Evolutionary conservation across 352 stramenopile species (phyloP).

Genomic region (Globisporangium polare): DNA sequence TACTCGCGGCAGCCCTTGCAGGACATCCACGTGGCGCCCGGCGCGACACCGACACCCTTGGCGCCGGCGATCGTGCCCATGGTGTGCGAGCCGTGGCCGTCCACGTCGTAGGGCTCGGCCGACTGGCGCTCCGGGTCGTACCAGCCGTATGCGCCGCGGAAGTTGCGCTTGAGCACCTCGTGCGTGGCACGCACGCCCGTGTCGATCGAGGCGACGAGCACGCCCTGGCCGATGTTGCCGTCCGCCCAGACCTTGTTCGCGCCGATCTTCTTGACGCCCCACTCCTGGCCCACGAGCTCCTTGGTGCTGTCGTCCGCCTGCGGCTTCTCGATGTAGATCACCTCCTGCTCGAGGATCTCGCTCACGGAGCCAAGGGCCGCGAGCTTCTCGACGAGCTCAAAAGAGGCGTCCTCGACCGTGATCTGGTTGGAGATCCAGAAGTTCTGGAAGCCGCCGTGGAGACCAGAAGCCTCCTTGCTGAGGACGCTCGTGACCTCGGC

Average conservation of each 20-base stretch:
- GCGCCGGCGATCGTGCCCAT: conserved; percentile 17
- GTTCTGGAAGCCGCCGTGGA: background rate
- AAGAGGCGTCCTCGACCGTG: background rate
- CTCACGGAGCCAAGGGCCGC: too few relatives aligned
- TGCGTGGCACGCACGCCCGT: conserved; percentile 3
- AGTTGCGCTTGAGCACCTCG: conserved; percentile 14
- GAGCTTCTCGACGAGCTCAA: too few relatives aligned
- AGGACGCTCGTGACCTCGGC: background rate
- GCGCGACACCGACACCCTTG: conserved; percentile 13
- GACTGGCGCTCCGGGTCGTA: too few relatives aligned
- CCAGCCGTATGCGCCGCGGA: conserved; percentile 11
- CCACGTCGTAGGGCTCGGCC: conserved; percentile 12
- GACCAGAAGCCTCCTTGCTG: background rate
- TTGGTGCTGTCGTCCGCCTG: too few relatives aligned
- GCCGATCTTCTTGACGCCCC: conserved; percentile 11
- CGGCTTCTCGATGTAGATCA: background rate
- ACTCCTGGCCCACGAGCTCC: too few relatives aligned
- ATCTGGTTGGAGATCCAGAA: conserved; percentile 2
- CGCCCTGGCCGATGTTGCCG: conserved; percentile 7
- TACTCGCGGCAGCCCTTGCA: conserved; percentile 15
- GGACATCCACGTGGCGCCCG: conserved; percentile 15
- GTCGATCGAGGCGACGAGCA: conserved; percentile 14
- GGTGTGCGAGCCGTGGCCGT: conserved; percentile 16
- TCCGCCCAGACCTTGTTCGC: conserved; percentile 13
- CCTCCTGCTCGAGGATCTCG: conserved; percentile 1